phyloP scores from a whole-genome alignment of 1,139 yeast species.

The Chernovozyma sophiae-reginae region DNA sequence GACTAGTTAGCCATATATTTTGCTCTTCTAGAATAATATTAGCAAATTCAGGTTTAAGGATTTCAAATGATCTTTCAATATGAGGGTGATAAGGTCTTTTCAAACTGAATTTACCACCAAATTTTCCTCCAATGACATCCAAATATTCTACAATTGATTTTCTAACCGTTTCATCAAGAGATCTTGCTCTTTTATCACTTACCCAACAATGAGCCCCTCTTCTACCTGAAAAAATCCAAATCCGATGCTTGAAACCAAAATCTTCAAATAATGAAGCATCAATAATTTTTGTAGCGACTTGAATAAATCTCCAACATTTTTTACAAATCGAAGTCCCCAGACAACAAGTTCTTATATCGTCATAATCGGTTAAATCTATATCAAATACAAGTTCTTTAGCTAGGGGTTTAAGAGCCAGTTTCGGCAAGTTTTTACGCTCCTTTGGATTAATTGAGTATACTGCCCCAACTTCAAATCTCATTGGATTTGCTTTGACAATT shows the following conservation, averaged over 20 bases:
- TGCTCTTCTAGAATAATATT: slow-evolving; percentile 72
- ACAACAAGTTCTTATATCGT: slow-evolving; percentile 91
- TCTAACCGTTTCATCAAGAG: slow-evolving; percentile 67
- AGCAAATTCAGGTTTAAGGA: slow-evolving; percentile 60
- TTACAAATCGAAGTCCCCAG: slow-evolving; percentile 77
- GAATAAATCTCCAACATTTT: slow-evolving; percentile 92
- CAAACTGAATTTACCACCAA: slow-evolving; percentile 38
- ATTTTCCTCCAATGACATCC: slow-evolving; percentile 47
- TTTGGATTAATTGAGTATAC: slow-evolving; percentile 83
- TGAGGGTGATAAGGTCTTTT: slow-evolving; percentile 90
- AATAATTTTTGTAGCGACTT: slow-evolving; percentile 77
- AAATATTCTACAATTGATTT: slow-evolving; percentile 79
- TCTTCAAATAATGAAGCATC: slow-evolving; percentile 74
- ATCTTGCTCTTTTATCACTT: slow-evolving; percentile 79
- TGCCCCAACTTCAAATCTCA: slow-evolving; percentile 95
- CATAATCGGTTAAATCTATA: slow-evolving; percentile 97
- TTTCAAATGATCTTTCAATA: slow-evolving; percentile 66
- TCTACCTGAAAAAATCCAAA: slow-evolving; percentile 98
- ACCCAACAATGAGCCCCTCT: slow-evolving; percentile 99
- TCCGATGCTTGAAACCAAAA: slow-evolving; percentile 79
- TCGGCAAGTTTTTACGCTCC: slow-evolving; percentile 76
- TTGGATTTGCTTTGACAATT: slow-evolving; percentile 72
- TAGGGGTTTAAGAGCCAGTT: slow-evolving; percentile 73
- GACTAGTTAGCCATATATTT: slow-evolving; percentile 50
- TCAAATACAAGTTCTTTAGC: slow-evolving; percentile 90